Percentiles rank a stretch among this genome's conserved stretches.
phyloP scores from a whole-genome alignment of 495 filamentous ascomycete species.

The Penicillium soppii region DNA sequence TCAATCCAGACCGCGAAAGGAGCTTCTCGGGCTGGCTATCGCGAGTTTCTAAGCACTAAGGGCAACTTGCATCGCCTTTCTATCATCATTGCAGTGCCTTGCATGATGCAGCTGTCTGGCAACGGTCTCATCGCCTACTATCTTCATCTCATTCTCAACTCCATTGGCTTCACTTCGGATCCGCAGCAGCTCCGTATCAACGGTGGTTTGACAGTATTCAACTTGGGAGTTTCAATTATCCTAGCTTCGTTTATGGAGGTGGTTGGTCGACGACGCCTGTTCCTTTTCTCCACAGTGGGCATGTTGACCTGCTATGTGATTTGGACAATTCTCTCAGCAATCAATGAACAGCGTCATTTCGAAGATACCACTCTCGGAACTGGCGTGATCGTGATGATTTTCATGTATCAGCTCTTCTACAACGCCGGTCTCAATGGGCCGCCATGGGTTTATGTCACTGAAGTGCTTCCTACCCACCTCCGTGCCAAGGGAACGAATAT shows the following conservation, averaged over 20 bases:
- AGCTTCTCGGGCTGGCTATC: slow-evolving; percentile 56
- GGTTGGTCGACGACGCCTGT: slow-evolving; percentile 57
- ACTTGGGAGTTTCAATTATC: slow-evolving; percentile 59
- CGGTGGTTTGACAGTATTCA: slow-evolving; percentile 59
- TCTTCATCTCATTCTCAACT: slow-evolving; percentile 36
- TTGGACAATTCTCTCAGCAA: slow-evolving; percentile 53
- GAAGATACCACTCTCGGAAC: slow-evolving; percentile 24
- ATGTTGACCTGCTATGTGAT: slow-evolving; percentile 58
- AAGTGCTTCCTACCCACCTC: not conserved
- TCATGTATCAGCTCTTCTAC: not conserved
- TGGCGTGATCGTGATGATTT: not conserved
- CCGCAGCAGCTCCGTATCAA: slow-evolving; percentile 59
- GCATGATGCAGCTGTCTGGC: slow-evolving; percentile 48
- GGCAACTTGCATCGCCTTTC: slow-evolving; percentile 57
- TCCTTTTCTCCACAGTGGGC: slow-evolving; percentile 55
- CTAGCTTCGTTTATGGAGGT: slow-evolving; percentile 66
- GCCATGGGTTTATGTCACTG: not conserved
- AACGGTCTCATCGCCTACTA: slow-evolving; percentile 45
- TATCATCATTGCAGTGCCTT: slow-evolving; percentile 56
- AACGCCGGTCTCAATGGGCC: not conserved
- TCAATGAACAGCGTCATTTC: slow-evolving; percentile 43
- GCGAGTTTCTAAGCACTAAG: slow-evolving; percentile 57
- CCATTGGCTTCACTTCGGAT: slow-evolving; percentile 35
- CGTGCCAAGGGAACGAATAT: not conserved
- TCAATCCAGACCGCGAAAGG: slow-evolving; percentile 46